phyloP scores from a whole-genome alignment of 2,329 filamentous ascomycete species.

The Epichloe gansuensis region DNA sequence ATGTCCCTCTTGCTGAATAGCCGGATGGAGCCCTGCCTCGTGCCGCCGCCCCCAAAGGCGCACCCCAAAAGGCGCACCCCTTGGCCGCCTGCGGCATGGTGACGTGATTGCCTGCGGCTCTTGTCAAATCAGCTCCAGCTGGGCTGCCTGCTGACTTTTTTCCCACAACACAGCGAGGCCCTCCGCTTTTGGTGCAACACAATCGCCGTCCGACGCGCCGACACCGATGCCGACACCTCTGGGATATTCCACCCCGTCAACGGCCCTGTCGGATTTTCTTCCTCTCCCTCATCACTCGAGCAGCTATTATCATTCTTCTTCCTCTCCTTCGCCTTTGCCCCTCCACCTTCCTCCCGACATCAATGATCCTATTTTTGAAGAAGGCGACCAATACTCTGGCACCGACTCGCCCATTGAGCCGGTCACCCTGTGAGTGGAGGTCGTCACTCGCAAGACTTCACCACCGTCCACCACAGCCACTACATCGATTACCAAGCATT shows the following conservation, averaged over 20 bases:
- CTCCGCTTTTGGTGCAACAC: slow-evolving; percentile 2
- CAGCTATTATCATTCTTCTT: slow-evolving; percentile 28
- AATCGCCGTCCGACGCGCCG: slow-evolving; percentile 4
- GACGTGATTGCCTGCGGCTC: slow-evolving; percentile 10
- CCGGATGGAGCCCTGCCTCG: slow-evolving; percentile 7
- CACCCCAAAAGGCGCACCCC: too few species aligned
- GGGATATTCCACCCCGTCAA: slow-evolving; percentile 3
- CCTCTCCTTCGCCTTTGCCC: slow-evolving; percentile 12
- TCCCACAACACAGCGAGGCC: slow-evolving; percentile 5
- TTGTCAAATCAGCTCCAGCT: not conserved
- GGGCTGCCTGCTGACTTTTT: slow-evolving; percentile 9
- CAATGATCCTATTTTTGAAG: slow-evolving; percentile 38
- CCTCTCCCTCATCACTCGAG: slow-evolving; percentile 3
- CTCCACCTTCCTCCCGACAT: slow-evolving; percentile 38
- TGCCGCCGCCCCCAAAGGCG: not conserved
- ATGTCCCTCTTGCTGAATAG: not conserved
- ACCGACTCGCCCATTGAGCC: slow-evolving; percentile 49
- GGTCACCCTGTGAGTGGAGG: slow-evolving; percentile 47
- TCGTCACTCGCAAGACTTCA: slow-evolving; percentile 42
- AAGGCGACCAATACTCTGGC: slow-evolving; percentile 45
- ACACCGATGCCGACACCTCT: slow-evolving; percentile 5
- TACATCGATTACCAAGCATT: slow-evolving; percentile 13
- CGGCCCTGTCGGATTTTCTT: slow-evolving; percentile 4
- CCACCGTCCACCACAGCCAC: slow-evolving; percentile 25
- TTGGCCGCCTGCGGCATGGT: slow-evolving; percentile 6